phyloP scores from a whole-genome alignment of 1,139 yeast species.

The Yamadazyma siamensis region DNA sequence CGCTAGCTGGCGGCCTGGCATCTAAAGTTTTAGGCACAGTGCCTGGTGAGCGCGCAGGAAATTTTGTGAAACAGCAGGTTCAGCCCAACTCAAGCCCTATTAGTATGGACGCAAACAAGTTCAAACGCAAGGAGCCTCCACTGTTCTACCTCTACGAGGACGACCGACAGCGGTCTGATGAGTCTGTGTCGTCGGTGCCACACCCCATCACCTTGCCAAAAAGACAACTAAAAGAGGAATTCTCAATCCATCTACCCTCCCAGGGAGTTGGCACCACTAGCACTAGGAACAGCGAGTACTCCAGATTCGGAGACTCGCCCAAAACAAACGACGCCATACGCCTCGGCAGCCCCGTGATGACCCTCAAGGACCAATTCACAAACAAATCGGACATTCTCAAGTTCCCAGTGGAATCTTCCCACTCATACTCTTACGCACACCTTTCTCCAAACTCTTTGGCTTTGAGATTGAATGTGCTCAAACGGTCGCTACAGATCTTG shows the following conservation, averaged over 20 bases:
- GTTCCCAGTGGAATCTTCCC: constrained; percentile 78
- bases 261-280: neutral
- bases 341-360: constrained; percentile 14
- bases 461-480: constrained; percentile 68
- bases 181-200: constrained; percentile 5
- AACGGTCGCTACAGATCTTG: constrained; percentile 70
- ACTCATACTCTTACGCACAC: constrained; percentile 82
- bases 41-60: no score
- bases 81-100: no score
- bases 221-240: constrained; percentile 4
- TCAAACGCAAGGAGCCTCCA: constrained; percentile 9
- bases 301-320: constrained; percentile 1
- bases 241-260: neutral
- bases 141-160: constrained; percentile 24
- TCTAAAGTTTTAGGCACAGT: no score
- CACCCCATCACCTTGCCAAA: constrained; percentile 9
- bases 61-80: no score
- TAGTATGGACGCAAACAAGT: no score
- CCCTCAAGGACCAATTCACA: constrained; percentile 12
- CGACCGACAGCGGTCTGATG: constrained; percentile 13
- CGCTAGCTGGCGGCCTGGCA: no score
- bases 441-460: constrained; percentile 78
- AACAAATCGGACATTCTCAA: constrained; percentile 25
- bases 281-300: no score
- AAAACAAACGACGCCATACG: constrained; percentile 2